Conservation (phyloP, 257 asterid genomes). For the Handroanthus guayacan region DNA sequence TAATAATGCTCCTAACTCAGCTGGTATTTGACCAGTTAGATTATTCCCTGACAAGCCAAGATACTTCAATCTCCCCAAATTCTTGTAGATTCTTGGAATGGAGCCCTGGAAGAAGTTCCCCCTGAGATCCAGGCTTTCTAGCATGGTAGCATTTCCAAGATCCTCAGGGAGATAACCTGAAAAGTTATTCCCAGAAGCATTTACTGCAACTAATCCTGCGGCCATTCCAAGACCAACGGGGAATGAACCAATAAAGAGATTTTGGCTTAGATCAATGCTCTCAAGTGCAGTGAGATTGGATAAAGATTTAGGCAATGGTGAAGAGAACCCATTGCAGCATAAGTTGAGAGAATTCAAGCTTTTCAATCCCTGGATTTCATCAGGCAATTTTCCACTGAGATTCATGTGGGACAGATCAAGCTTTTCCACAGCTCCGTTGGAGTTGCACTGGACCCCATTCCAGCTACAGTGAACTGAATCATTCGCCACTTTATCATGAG, state of each 20-base stretch:
- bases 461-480: constrained; percentile 57
- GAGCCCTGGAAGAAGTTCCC: constrained; percentile 71
- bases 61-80: constrained; percentile 58
- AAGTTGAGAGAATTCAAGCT: constrained; percentile 48
- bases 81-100: constrained; percentile 61
- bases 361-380: constrained; percentile 50
- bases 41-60: constrained; percentile 79
- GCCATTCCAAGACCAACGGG: constrained; percentile 58
- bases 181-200: constrained; percentile 71
- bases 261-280: constrained; percentile 69
- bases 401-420: constrained; percentile 71
- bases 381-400: constrained; percentile 61
- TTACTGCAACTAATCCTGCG: constrained; percentile 46
- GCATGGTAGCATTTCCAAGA: constrained; percentile 54
- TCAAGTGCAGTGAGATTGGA: constrained; percentile 54
- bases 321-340: constrained; percentile 68
- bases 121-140: constrained; percentile 66
- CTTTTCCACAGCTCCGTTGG: constrained; percentile 51
- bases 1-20: constrained; percentile 64
- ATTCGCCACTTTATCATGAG: constrained; percentile 34
- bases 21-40: constrained; percentile 59
- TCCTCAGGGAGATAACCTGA: constrained; percentile 71
- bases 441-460: constrained; percentile 69
- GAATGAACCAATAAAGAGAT: constrained; percentile 52
- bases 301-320: constrained; percentile 60